Evolutionary conservation across 306 rosid genomes (phyloP), one percentile per base, ranked within the genome.

Genomic region (Boehmeria nivea): DNA sequence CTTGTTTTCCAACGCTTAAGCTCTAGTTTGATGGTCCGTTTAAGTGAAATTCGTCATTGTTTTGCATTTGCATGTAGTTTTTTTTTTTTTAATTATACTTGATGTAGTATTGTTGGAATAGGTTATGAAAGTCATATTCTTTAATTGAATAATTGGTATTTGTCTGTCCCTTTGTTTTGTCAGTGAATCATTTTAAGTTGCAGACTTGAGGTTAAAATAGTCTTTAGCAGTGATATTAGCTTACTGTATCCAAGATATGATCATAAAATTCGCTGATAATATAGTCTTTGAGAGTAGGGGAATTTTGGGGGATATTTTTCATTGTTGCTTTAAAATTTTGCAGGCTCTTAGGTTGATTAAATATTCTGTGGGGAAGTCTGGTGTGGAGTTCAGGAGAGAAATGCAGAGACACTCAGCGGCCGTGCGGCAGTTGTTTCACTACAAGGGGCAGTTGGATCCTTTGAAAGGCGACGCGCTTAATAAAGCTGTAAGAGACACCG

Each of bases 391-490:
- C 71, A 77, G 94, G 79, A 93, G 95, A 74, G 99, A 93, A 79
- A 85, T 93, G 94, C 99, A 93, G 76, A 88, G 96, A 78, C 86
- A 85, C 69, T 87, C 96, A 27, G 96, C 76, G 42, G 89, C 89
- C 1, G 78, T 87, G 74, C 93, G 96, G 33, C 94, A 83, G 58
- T 71, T 93, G 68, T 55, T 87, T 80, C 99, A 93, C 72, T 81
- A 87, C 76, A 87, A 85, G 80, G 99, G 96, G 73, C 86, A 85
- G 8, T 49, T 66, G 49, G 99, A 93, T 72, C 96, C 94, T 69
- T 70, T 93, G 77, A 87, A 87, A 83, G 99, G 89, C 21, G 96
- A 93, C 70, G 89, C 99, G 12, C 89, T 80, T 52, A 93, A 93
- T 68, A 93, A 87, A 79, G 80, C 95, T 48, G 99, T 93, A 70